phyloP scores from a whole-genome alignment of 208 protist species.

The Leishmania tarentolae region DNA sequence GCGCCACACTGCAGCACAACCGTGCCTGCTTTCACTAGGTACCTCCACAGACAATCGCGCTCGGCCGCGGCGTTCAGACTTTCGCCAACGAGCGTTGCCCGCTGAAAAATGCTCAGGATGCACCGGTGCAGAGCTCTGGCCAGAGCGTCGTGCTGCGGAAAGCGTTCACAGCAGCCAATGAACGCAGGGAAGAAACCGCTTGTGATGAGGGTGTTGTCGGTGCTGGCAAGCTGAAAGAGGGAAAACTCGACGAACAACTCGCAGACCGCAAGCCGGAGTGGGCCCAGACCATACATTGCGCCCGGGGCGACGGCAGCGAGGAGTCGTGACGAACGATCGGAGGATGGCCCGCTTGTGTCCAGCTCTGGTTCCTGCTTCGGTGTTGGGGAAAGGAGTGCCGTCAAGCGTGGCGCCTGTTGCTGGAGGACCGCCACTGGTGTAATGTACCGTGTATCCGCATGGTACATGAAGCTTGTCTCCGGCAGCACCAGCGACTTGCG shows the following conservation, averaged over 20 bases:
- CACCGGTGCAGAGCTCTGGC: conserved; percentile 40
- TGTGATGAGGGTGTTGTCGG: conserved; percentile 44
- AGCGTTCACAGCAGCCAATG: conserved; percentile 39
- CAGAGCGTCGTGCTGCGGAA: conserved; percentile 50
- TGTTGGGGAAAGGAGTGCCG: conserved; percentile 23
- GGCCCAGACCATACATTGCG: conserved; percentile 21
- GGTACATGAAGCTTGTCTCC: conserved; percentile 53
- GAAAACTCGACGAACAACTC: conserved; percentile 66
- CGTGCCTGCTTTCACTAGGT: conserved; percentile 29
- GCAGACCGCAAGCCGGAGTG: conserved; percentile 42
- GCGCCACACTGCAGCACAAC: conserved; percentile 7
- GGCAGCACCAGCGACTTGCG: conserved; percentile 59
- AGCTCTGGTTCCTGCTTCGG: conserved; percentile 11
- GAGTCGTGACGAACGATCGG: not conserved
- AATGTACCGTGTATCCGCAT: conserved; percentile 32
- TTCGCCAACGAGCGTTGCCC: conserved; percentile 35
- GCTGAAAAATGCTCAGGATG: conserved; percentile 49
- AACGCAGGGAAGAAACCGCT: conserved; percentile 54
- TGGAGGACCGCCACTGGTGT: conserved; percentile 40
- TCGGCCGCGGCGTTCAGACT: conserved; percentile 30
- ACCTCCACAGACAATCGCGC: conserved; percentile 46
- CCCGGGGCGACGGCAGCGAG: not conserved
- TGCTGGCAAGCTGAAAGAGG: conserved; percentile 40
- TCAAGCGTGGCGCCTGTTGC: conserved; percentile 33
- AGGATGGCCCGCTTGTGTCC: not conserved